Evolutionary conservation across 345 rosid species (phyloP).

Genomic region (Dipteronia sinensis): DNA sequence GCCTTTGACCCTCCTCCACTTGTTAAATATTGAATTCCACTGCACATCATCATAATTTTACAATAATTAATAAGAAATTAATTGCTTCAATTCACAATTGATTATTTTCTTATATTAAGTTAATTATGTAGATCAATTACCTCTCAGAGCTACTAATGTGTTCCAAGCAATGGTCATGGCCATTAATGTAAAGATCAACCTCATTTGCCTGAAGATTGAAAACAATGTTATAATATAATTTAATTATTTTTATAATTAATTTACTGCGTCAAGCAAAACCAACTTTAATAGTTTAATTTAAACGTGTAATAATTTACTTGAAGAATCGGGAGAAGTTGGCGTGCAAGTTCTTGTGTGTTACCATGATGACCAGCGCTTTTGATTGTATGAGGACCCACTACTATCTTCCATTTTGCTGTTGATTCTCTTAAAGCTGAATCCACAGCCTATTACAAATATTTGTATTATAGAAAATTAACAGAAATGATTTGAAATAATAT

Average conservation of each 20-base stretch:
- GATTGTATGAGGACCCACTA: slow-evolving; percentile 37
- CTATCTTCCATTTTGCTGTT: slow-evolving; percentile 36
- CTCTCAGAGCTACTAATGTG: slow-evolving; percentile 24
- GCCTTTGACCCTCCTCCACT: slow-evolving; percentile 27
- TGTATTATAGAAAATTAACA: too few species aligned
- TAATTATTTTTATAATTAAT: neutral
- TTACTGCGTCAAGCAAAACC: too few species aligned
- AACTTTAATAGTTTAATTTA: too few species aligned
- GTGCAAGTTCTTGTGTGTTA: slow-evolving; percentile 23
- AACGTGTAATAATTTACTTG: slow-evolving; percentile 14
- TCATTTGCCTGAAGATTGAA: slow-evolving; percentile 22
- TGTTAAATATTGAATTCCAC: slow-evolving; percentile 19
- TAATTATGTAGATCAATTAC: neutral
- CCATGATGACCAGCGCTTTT: slow-evolving; percentile 31
- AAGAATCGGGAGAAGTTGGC: slow-evolving; percentile 35
- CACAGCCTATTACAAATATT: slow-evolving; percentile 17
- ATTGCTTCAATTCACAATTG: too few species aligned
- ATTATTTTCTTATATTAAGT: too few species aligned
- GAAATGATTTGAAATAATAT: neutral
- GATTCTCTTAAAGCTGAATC: slow-evolving; percentile 24
- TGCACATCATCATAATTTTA: neutral
- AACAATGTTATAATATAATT: too few species aligned
- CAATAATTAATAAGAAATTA: too few species aligned
- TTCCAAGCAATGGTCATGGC: slow-evolving; percentile 37
- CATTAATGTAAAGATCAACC: slow-evolving; percentile 33